phyloP scores from a whole-genome alignment of 2,329 filamentous ascomycete species.

The Hypoxylon sp. region DNA sequence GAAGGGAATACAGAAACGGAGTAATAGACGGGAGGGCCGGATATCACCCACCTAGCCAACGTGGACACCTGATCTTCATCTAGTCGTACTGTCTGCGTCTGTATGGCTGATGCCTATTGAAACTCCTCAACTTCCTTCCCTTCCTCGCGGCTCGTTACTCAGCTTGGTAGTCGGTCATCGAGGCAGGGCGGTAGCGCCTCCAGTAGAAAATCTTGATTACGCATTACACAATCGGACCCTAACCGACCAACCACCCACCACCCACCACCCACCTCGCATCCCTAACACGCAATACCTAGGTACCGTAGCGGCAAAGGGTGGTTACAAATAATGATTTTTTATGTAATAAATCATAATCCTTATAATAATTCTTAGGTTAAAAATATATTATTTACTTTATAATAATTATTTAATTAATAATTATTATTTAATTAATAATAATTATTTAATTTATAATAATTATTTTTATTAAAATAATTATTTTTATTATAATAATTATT shows the following conservation, averaged over 20 bases:
- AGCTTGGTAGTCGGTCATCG: not conserved
- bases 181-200: slow-evolving; percentile 25
- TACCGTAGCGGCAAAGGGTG: no score
- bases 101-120: slow-evolving; percentile 7
- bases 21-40: slow-evolving; percentile 4
- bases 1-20: slow-evolving; percentile 5
- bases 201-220: slow-evolving; percentile 33
- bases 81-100: not conserved
- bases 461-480: no score
- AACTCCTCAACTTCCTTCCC: slow-evolving; percentile 12
- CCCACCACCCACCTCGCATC: slow-evolving; percentile 12
- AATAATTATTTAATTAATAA: no score
- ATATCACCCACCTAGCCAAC: slow-evolving; percentile 6
- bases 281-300: not conserved
- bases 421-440: no score
- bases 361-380: no score
- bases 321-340: no score
- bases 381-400: no score
- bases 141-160: slow-evolving; percentile 33
- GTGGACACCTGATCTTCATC: not conserved
- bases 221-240: slow-evolving; percentile 23
- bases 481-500: no score
- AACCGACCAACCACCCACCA: slow-evolving; percentile 31
- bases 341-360: no score
- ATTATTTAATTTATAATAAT: no score